A percentile compares a stretch with the other conserved stretches of the same genome.
Evolutionary conservation across 179 eudicot species (phyloP).

Genomic region (Silene coronaria): DNA sequence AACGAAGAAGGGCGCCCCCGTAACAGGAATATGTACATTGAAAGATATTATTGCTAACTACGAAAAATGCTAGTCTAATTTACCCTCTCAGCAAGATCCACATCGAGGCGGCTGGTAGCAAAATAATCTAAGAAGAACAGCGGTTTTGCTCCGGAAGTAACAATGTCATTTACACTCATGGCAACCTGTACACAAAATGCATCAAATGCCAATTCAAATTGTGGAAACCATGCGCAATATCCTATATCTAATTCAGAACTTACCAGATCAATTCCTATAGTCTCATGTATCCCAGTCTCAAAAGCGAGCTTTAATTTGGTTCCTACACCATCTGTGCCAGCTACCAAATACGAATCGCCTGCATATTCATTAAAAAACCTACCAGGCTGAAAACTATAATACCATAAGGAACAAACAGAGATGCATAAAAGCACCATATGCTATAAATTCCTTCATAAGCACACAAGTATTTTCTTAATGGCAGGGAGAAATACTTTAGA

Average conservation of each 20-base stretch:
- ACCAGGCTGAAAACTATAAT: neutral
- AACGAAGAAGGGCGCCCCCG: neutral
- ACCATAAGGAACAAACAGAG: conserved; percentile 3
- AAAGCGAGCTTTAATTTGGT: conserved; percentile 94
- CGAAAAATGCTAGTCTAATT: neutral
- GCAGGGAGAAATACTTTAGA: no score
- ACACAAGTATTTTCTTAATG: no score
- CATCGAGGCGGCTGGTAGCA: conserved; percentile 90
- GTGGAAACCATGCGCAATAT: neutral
- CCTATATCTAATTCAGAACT: conserved; percentile 14
- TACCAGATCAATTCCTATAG: conserved; percentile 95
- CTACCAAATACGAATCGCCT: conserved; percentile 98
- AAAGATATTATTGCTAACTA: neutral
- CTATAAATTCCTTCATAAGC: neutral
- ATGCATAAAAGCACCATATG: neutral
- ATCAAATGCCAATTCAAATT: neutral
- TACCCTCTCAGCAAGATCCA: conserved; percentile 93
- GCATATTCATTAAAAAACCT: conserved; percentile 11
- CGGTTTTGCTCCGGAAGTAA: conserved; percentile 95
- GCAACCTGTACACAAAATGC: conserved; percentile 55
- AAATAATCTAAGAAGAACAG: conserved; percentile 89
- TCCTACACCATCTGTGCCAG: conserved; percentile 97
- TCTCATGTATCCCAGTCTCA: conserved; percentile 89
- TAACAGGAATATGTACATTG: neutral
- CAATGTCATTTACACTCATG: conserved; percentile 94